phyloP scores from a whole-genome alignment of 345 rosid genomes.

The Eucalyptus tenuipes region DNA sequence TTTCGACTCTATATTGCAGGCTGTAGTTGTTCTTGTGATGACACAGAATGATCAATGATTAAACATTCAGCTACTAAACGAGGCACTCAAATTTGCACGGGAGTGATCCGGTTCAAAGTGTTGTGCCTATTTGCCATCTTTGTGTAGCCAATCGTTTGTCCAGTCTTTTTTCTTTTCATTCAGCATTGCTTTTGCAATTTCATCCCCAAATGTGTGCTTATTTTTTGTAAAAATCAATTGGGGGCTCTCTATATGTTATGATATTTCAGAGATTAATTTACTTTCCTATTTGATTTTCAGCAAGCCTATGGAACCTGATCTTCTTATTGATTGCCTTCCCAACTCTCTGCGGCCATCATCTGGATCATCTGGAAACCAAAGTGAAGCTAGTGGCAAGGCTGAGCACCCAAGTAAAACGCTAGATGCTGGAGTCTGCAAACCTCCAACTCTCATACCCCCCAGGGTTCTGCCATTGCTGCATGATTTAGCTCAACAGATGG shows the following conservation, averaged over 20 bases:
- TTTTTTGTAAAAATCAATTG: not conserved
- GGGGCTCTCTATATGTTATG: not conserved
- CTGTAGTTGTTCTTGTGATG: not conserved
- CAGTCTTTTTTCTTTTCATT: not conserved
- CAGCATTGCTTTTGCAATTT: not conserved
- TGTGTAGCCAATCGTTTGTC: not conserved
- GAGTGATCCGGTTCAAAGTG: not conserved
- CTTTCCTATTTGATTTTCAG: constrained; percentile 22
- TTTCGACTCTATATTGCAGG: not conserved
- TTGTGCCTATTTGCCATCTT: not conserved
- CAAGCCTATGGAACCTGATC: constrained; percentile 94
- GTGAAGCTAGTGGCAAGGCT: constrained; percentile 24
- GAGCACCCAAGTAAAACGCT: constrained; percentile 38
- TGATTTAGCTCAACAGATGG: constrained; percentile 79
- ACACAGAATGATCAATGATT: not conserved
- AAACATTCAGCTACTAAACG: not conserved
- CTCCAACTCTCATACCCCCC: constrained; percentile 75
- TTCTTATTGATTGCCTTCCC: constrained; percentile 79
- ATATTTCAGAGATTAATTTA: not conserved
- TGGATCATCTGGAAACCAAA: constrained; percentile 18
- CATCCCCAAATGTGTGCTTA: not conserved
- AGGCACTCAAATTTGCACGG: not conserved
- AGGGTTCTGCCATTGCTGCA: constrained; percentile 77
- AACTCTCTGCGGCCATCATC: constrained; percentile 52
- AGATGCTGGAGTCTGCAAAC: constrained; percentile 55